A percentile compares a stretch with the other conserved stretches of the same genome.
These are phyloP conservation scores for Microdochium paspali DNA, from an alignment of 2,329 filamentous ascomycete species.

Conservation along the genomic window DNA sequence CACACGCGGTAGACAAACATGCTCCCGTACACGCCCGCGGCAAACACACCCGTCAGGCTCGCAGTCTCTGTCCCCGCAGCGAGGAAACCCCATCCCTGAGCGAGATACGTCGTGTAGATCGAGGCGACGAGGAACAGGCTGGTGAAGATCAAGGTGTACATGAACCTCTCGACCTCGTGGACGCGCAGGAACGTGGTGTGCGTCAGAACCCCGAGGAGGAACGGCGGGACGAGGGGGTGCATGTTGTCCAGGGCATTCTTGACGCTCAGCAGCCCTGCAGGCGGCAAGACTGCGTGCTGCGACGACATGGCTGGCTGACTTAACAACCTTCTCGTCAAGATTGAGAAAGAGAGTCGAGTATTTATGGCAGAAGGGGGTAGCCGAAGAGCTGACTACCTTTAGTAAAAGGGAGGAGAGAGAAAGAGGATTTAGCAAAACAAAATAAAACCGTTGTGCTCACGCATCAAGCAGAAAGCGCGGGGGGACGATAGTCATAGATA, in stretches of 20 bases:
- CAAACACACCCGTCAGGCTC: not conserved
- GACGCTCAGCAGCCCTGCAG: no score
- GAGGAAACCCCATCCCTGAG: not conserved
- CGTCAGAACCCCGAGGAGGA: not conserved
- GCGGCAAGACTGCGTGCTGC: no score
- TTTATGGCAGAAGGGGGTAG: no score
- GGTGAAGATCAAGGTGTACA: not conserved
- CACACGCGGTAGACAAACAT: constrained; percentile 1
- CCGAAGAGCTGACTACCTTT: no score
- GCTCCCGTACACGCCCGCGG: not conserved
- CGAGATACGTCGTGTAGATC: not conserved
- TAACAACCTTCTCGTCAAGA: no score
- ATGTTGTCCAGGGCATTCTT: not conserved
- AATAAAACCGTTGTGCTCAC: no score
- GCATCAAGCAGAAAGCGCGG: no score
- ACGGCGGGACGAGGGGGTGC: not conserved
- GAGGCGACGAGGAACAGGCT: not conserved
- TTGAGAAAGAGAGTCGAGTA: no score
- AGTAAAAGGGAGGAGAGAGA: no score
- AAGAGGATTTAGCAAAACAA: no score
- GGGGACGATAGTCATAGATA: no score
- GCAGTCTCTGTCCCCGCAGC: not conserved
- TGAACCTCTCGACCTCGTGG: not conserved
- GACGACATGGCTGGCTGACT: no score
- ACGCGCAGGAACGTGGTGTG: not conserved